Evolutionary conservation across 495 filamentous ascomycete genomes (phyloP), one percentile per base, ranked within the genome.

Genomic region (Penicillium flavigenum): DNA sequence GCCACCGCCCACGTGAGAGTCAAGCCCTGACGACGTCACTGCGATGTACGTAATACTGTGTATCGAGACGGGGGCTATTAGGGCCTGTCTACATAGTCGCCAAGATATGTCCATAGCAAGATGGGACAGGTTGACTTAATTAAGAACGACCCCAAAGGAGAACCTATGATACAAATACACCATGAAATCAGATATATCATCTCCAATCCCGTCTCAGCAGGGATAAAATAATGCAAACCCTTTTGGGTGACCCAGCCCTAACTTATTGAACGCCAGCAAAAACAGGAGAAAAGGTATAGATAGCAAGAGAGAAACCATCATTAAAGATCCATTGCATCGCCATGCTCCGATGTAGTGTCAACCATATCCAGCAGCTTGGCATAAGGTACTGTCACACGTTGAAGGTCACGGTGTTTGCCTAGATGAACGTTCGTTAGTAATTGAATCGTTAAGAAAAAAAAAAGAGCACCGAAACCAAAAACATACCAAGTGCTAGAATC

Each of bases 391-490:
- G 90, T 96, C 38, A 95, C 83, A 7, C 92, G 80, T 68, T 97
- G 92, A 27, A 97, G 79, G 63, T 97, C 92, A 24, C 92, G 87
- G 68, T 90, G 89, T 84, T 97, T 97, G 53, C 92, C 92, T 96
- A 56, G 56, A 56, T n/a, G 44, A 52, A 34, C 34, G 57, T 45
- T 50, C 2, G 60, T 79, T 61, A 84, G 72, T 43, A 65, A 47
- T 22, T 22, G 26, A 32, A 49, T 32, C 39, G 1, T 39, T 4
- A 17, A 57, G 11, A 45, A 20, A 43, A 16, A 45, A 20, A 43
- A 16, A 26, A 14, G 20, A 24, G 41, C 10, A n/a, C 4, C 14
- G 38, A 52, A 17, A 44, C 46, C 31, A 54, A 61, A 14, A 53
- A 79, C 88, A 74, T 87, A 96, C 94, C 94, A 43, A 98, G 81